Base-by-base conservation (phyloP, 192 early-diverging fungal genomes). In the Umbelopsis isabellina region DNA sequence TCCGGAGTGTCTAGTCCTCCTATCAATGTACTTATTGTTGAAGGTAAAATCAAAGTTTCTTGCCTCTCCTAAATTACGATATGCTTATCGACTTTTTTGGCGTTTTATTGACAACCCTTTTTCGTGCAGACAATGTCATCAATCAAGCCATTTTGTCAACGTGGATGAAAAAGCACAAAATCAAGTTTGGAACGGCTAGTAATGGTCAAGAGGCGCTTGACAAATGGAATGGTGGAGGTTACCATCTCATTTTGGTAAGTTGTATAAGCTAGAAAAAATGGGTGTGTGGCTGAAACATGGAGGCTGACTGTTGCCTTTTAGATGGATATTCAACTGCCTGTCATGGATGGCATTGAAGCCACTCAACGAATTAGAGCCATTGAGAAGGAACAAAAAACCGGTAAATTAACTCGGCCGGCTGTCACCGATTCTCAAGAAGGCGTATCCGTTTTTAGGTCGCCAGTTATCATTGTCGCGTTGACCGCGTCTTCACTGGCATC, bases 401-500 rank as follows among this genome's bases (percentile, higher is more conserved):
- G 88, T 11, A 80, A 85, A 12, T 80, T 88, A 49, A 80, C 85
- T 0, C 20, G 20, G 45, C 65, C 22, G 11, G 13, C 30, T 35
- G 46, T 61, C 37, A 68, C 22, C 27, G 25, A 50, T 37, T 41
- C 37, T 41, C 37, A 41, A 41, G 2, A 41, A 41, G 73, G 79
- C 3, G 68, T 82, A 4, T 84, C 81, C 13, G 69, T 78, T 1
- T 82, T 83, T 49, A 72, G 83, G 35, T 88, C 88, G 7, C 92
- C 89, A 4, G 94, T 94, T 8, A 93, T 96, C 41, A 96, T 96
- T 69, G 90, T 96, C 13, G 94, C 94, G 0, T 80, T 96, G 49
- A 96, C 94, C 2, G 94, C 94, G 22, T 91, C 90, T 1, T 89
- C 89, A 4, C 61, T 89, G 22, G 82, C 89, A 44, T 84, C 84